Evolutionary conservation across 352 stramenopile species (phyloP).

Genomic region (Globisporangium sylvaticum): DNA sequence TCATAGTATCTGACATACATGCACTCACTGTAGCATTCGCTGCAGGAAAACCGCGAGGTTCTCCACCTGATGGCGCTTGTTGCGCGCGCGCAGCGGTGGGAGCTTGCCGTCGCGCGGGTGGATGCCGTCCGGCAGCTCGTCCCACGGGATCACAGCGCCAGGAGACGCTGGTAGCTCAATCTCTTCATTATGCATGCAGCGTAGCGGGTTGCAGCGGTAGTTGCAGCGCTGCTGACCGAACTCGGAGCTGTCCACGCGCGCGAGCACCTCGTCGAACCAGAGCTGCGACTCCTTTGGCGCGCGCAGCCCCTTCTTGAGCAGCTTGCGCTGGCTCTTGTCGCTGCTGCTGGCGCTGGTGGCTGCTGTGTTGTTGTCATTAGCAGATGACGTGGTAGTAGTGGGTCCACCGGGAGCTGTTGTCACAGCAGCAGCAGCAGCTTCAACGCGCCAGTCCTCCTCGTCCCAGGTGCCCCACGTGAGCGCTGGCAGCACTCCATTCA

Average conservation of each 20-base stretch:
- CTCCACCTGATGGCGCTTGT: slow-evolving; percentile 77
- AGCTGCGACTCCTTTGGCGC: slow-evolving; percentile 43
- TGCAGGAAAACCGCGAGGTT: slow-evolving; percentile 73
- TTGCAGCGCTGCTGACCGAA: slow-evolving; percentile 28
- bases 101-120: slow-evolving; percentile 69
- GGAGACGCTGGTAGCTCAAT: not conserved
- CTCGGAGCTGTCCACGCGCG: slow-evolving; percentile 38
- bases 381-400: not conserved
- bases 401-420: not conserved
- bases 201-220: slow-evolving; percentile 67
- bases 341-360: slow-evolving; percentile 3
- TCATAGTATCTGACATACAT: not conserved
- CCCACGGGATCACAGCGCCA: slow-evolving; percentile 54
- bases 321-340: slow-evolving; percentile 45
- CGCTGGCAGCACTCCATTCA: slow-evolving; percentile 69
- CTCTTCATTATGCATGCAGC: slow-evolving; percentile 27
- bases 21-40: slow-evolving; percentile 44
- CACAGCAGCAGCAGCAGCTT: not conserved
- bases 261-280: slow-evolving; percentile 76
- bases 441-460: slow-evolving; percentile 22
- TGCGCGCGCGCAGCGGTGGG: slow-evolving; percentile 39
- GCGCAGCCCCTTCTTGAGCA: slow-evolving; percentile 41
- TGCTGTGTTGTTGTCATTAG: not conserved
- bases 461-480: slow-evolving; percentile 81
- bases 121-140: slow-evolving; percentile 52